Conservation (phyloP, 176 grass and related monocot genomes). For the Musa acuminata region DNA sequence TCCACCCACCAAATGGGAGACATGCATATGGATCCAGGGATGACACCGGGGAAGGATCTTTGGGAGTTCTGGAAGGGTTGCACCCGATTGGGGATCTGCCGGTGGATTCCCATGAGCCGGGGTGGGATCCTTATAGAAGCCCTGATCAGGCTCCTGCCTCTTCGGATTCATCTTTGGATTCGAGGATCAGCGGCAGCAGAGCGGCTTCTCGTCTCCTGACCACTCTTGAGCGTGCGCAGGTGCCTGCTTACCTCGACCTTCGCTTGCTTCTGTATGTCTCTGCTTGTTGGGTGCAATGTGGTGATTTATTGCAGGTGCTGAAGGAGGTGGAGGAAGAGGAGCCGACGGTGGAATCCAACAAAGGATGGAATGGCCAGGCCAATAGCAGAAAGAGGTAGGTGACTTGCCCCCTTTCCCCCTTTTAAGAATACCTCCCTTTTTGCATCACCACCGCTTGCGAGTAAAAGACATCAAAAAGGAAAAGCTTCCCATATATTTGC, state of each 20-base stretch:
- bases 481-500: background rate
- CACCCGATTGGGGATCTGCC: constrained; percentile 45
- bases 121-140: too few relatives aligned
- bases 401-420: background rate
- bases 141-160: too few relatives aligned
- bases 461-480: background rate
- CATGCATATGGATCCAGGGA: constrained; percentile 3
- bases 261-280: too few relatives aligned
- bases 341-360: constrained; percentile 24
- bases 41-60: background rate
- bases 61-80: constrained; percentile 15
- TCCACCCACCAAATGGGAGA: background rate
- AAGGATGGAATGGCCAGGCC: background rate
- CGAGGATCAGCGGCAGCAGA: background rate
- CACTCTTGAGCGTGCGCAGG: background rate
- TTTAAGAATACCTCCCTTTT: background rate
- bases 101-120: too few relatives aligned
- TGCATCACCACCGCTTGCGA: constrained; percentile 13
- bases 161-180: background rate
- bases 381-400: constrained; percentile 26
- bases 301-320: constrained; percentile 11
- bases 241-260: background rate
- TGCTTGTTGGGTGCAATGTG: background rate
- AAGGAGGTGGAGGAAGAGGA: background rate
- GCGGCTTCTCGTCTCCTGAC: too few relatives aligned